Percentiles rank a stretch among this genome's conserved stretches.
Evolutionary conservation across 257 asterid species (phyloP).

Genomic region (Fraxinus cuspidata): DNA sequence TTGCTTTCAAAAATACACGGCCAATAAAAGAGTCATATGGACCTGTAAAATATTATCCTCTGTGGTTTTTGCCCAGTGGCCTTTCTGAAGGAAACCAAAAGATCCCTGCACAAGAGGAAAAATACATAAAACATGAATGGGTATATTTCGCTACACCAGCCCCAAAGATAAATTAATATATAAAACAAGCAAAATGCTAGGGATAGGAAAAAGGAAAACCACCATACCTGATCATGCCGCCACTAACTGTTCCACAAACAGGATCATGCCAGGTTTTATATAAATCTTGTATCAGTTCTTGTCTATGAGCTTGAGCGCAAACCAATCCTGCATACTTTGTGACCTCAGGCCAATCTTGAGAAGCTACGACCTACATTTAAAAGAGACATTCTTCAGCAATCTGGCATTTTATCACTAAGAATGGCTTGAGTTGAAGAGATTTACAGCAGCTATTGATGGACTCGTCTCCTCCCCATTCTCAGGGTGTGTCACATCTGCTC

Average conservation of each 20-base stretch:
- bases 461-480: constrained; percentile 99
- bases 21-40: background rate
- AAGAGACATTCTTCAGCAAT: constrained; percentile 18
- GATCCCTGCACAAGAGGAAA: constrained; percentile 68
- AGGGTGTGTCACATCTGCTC: constrained; percentile 98
- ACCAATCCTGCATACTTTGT: constrained; percentile 97
- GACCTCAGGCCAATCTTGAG: constrained; percentile 99
- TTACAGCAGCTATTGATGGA: constrained; percentile 98
- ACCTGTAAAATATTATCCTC: constrained; percentile 96
- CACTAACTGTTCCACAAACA: constrained; percentile 88
- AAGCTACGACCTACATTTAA: constrained; percentile 91
- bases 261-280: constrained; percentile 99
- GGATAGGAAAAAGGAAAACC: background rate
- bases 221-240: constrained; percentile 93
- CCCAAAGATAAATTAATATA: background rate
- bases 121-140: background rate
- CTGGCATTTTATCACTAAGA: background rate
- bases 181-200: background rate
- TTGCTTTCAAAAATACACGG: background rate
- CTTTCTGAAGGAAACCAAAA: constrained; percentile 90
- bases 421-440: constrained; percentile 17
- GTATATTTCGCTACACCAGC: background rate
- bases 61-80: constrained; percentile 99
- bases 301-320: constrained; percentile 99
- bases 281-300: constrained; percentile 91